Evolutionary conservation across 2,329 filamentous ascomycete species (phyloP), one percentile per base, ranked within the genome.

Genomic region (Fonsecaea multimorphosa): DNA sequence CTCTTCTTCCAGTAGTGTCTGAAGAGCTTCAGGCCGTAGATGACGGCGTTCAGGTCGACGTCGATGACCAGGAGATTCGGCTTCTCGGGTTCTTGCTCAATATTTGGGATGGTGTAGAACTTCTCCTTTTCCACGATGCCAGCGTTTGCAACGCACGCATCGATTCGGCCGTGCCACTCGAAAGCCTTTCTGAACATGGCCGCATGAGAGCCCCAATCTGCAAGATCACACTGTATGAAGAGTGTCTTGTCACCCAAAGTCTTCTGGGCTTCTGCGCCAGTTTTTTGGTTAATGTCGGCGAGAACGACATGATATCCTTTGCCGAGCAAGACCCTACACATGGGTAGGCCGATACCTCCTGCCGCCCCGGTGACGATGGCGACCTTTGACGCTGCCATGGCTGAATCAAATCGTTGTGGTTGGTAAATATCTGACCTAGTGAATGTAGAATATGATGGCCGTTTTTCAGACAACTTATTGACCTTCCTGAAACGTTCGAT

Each of bases 21-120:
- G 56, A 58, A 58, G 29, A 58, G 56, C 56, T n/a, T 58, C 31
- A 58, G 34, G 11, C 34, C 56, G 27, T 58, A 58, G 56, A 58
- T 8, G 34, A 58, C 56, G 38, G 34, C 36, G 14, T 24, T 1
- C 6, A 58, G 36, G 36, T 58, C 36, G 56, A 58, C 56, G 16
- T 58, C 56, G 2, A 58, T n/a, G 19, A 44, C 32, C 36, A 7
- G 19, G 14, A 58, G 32, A 46, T 58, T 46, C 19, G 56, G 56
- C 36, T 58, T 58, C 29, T 58, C 5, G 16, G 56, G 56, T 14
- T 46, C 16, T 19, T n/a, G 12, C 6, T 58, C 32, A 40, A 58
- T 11, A 3, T 58, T n/a, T 4, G 36, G 32, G 8, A 27, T 31
- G 31, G 14, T 46, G 36, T 58, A 58, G n/a, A 58, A 44, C 19